These are phyloP conservation scores for Suhomyces choctaworum DNA, from an alignment of 1,139 yeast genomes.

Conservation along the genomic window DNA sequence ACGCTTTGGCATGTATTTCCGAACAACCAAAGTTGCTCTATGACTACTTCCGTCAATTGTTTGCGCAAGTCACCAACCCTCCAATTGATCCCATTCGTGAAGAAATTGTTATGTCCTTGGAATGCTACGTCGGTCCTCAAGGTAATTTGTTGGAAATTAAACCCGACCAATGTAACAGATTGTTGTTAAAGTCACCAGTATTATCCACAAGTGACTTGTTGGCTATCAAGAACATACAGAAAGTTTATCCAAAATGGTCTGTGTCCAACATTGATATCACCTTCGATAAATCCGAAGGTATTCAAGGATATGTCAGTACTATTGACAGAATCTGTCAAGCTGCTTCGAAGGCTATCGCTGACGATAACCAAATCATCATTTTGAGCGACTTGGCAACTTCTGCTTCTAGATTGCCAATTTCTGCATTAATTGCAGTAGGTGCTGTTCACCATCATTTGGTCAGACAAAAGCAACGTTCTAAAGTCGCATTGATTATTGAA, in stretches of 20 bases:
- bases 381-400: slow-evolving; percentile 70
- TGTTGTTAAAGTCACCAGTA: slow-evolving; percentile 80
- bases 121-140: slow-evolving; percentile 96
- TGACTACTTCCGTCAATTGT: slow-evolving; percentile 93
- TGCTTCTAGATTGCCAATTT: slow-evolving; percentile 69
- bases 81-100: slow-evolving; percentile 99
- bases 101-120: slow-evolving; percentile 93
- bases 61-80: slow-evolving; percentile 98
- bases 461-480: slow-evolving; percentile 93
- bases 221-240: slow-evolving; percentile 70
- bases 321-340: slow-evolving; percentile 85
- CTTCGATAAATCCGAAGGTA: slow-evolving; percentile 79
- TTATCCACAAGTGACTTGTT: slow-evolving; percentile 69
- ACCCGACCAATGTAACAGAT: slow-evolving; percentile 87
- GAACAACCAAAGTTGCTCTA: slow-evolving; percentile 88
- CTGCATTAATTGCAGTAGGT: slow-evolving; percentile 93
- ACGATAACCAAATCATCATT: slow-evolving; percentile 70
- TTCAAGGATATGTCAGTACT: slow-evolving; percentile 80
- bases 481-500: slow-evolving; percentile 87
- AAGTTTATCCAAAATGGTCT: slow-evolving; percentile 85
- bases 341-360: slow-evolving; percentile 82
- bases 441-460: slow-evolving; percentile 97
- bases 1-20: slow-evolving; percentile 93
- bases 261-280: slow-evolving; percentile 83
- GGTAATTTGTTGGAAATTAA: slow-evolving; percentile 93